These are phyloP conservation scores for Camellia oleifera DNA, from an alignment of 179 eudicot genomes.

Conservation along the genomic window DNA sequence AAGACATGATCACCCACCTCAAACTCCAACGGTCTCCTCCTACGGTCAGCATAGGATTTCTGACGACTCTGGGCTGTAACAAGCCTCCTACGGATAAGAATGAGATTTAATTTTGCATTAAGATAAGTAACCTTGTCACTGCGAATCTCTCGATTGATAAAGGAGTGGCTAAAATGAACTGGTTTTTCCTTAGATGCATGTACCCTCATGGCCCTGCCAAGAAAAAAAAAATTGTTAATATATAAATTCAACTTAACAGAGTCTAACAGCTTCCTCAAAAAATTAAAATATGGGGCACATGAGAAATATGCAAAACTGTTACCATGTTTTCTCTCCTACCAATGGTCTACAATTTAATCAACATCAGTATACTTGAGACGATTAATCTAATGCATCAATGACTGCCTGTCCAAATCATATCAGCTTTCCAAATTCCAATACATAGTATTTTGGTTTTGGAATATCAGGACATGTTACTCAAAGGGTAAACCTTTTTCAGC, in stretches of 20 bases:
- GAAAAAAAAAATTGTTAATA: not conserved
- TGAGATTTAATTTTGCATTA: not conserved
- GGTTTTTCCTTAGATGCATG: slow-evolving; percentile 84
- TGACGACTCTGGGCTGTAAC: too few species aligned
- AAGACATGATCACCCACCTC: too few species aligned
- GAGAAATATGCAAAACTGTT: not conserved
- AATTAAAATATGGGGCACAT: not conserved
- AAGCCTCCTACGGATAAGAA: not conserved
- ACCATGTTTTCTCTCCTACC: not conserved
- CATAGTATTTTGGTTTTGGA: too few species aligned
- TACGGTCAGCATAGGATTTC: too few species aligned
- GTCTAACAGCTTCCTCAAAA: not conserved
- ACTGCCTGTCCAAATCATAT: not conserved
- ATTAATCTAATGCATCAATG: not conserved
- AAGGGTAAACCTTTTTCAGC: not conserved
- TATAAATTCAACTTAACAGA: not conserved
- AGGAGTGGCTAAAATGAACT: slow-evolving; percentile 66
- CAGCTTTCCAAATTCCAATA: not conserved
- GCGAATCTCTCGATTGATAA: slow-evolving; percentile 69
- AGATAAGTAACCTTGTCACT: slow-evolving; percentile 69
- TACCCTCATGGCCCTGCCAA: slow-evolving; percentile 92
- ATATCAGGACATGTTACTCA: not conserved
- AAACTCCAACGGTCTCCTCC: too few species aligned
- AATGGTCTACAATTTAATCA: not conserved
- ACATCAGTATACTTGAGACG: not conserved